A percentile compares a stretch with the other conserved stretches of the same genome.
Conservation (phyloP, 2,329 filamentous ascomycete species). For the Nemania sp. region DNA sequence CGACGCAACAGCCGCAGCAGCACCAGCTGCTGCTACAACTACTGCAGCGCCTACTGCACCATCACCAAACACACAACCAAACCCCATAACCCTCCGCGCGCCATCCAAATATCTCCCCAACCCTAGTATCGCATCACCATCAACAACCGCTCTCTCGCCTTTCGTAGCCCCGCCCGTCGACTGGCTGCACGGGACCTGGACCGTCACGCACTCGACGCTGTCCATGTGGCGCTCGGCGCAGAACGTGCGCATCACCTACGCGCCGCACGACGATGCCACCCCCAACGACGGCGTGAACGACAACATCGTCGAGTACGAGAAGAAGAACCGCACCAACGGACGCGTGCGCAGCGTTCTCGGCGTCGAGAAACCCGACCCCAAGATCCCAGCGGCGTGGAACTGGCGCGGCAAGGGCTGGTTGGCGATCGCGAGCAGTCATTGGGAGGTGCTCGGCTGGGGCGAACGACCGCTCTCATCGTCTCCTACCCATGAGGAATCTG, state of each 20-base stretch:
- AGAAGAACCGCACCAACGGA: constrained; percentile 44
- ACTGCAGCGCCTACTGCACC: too few relatives aligned
- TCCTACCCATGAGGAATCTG: too few relatives aligned
- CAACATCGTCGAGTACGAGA: constrained; percentile 68
- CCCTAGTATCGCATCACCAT: too few relatives aligned
- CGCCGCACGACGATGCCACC: constrained; percentile 22
- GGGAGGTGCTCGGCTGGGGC: constrained; percentile 81
- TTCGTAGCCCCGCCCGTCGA: constrained; percentile 53
- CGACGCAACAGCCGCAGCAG: constrained; percentile 13
- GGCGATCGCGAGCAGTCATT: constrained; percentile 71
- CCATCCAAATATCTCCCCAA: constrained; percentile 54
- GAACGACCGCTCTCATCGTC: constrained; percentile 45
- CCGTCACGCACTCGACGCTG: constrained; percentile 75
- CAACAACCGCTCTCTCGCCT: constrained; percentile 30
- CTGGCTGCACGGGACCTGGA: constrained; percentile 70
- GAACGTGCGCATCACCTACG: constrained; percentile 82
- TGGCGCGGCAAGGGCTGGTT: constrained; percentile 81
- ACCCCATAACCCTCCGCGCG: constrained; percentile 44
- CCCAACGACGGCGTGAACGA: constrained; percentile 52
- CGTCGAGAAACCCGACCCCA: constrained; percentile 56
- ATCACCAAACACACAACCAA: constrained; percentile 14
- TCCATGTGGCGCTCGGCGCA: constrained; percentile 79
- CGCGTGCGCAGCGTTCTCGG: constrained; percentile 66
- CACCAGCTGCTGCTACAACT: not conserved
- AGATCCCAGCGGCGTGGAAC: constrained; percentile 58